Evolutionary conservation across 805 yeast species (phyloP).

Genomic region (Saccharomycopsis lassenensis): DNA sequence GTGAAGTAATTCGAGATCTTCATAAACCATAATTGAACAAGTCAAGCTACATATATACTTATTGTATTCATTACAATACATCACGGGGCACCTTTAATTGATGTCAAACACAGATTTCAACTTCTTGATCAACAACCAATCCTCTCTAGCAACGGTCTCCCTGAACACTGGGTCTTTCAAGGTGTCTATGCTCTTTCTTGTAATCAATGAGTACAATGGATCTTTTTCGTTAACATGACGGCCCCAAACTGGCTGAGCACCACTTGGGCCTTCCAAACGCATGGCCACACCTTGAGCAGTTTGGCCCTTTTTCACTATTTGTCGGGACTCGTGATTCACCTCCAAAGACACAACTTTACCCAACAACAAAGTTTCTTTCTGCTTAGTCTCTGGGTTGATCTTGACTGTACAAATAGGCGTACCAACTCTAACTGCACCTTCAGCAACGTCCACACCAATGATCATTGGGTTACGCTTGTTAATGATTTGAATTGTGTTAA

Average conservation of each 20-base stretch:
- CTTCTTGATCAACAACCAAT: slow-evolving; percentile 86
- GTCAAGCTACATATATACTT: no score
- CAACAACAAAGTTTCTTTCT: slow-evolving; percentile 51
- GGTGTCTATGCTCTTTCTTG: slow-evolving; percentile 90
- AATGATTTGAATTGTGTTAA: slow-evolving; percentile 90
- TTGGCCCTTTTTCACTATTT: slow-evolving; percentile 82
- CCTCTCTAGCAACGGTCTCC: slow-evolving; percentile 86
- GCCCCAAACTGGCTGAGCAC: slow-evolving; percentile 97
- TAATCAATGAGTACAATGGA: slow-evolving; percentile 74
- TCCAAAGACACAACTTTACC: slow-evolving; percentile 92
- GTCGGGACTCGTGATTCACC: slow-evolving; percentile 83
- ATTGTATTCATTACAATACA: no score
- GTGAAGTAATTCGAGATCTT: no score
- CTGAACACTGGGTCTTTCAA: slow-evolving; percentile 97
- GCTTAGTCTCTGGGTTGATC: slow-evolving; percentile 74
- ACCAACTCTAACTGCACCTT: slow-evolving; percentile 82
- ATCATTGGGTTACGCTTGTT: slow-evolving; percentile 99
- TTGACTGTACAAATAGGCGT: slow-evolving; percentile 95
- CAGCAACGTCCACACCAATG: slow-evolving; percentile 94
- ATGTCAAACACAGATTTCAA: slow-evolving; percentile 85
- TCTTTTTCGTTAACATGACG: slow-evolving; percentile 96
- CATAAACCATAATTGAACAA: no score
- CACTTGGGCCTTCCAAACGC: slow-evolving; percentile 87
- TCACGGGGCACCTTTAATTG: no score
- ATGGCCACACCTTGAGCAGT: slow-evolving; percentile 98